Conservation (phyloP, 1,284 basidiomycete genomes). For the Cryptococcus wingfieldii region DNA sequence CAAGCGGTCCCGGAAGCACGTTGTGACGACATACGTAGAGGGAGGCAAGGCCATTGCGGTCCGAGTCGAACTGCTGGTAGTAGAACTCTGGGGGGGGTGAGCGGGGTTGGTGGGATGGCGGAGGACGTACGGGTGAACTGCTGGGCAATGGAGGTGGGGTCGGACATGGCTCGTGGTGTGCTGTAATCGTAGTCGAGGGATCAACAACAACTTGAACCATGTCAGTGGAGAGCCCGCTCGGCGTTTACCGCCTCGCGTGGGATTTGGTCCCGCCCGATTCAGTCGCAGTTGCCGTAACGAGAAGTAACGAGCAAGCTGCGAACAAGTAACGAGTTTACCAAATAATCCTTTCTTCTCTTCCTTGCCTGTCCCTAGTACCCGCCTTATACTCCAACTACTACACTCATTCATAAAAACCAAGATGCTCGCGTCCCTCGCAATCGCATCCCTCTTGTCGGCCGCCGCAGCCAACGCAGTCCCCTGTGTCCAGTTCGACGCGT, state of each 20-base stretch:
- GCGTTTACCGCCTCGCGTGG: background rate
- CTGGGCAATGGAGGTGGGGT: conserved; percentile 58
- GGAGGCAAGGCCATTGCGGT: conserved; percentile 38
- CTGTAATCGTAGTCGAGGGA: no score
- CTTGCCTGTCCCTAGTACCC: background rate
- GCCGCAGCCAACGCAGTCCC: conserved; percentile 34
- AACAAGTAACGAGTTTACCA: no score
- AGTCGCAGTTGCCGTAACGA: no score
- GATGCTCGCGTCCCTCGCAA: conserved; percentile 9
- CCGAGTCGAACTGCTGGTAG: conserved; percentile 46
- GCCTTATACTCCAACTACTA: background rate
- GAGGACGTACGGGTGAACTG: conserved; percentile 52
- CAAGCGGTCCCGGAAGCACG: background rate
- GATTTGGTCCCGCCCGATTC: no score
- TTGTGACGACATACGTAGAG: conserved; percentile 42
- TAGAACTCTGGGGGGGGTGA: conserved; percentile 43
- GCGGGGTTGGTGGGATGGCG: background rate
- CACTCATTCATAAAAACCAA: background rate
- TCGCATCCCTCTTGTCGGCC: conserved; percentile 24
- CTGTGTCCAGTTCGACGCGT: conserved; percentile 47
- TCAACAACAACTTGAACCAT: no score
- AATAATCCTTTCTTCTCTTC: background rate
- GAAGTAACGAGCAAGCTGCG: no score
- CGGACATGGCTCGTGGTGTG: conserved; percentile 56
- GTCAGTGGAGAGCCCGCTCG: no score